Percentiles rank a stretch among this genome's conserved stretches.
Conservation (phyloP, 1,284 basidiomycete genomes). For the Naganishia cerealis region DNA sequence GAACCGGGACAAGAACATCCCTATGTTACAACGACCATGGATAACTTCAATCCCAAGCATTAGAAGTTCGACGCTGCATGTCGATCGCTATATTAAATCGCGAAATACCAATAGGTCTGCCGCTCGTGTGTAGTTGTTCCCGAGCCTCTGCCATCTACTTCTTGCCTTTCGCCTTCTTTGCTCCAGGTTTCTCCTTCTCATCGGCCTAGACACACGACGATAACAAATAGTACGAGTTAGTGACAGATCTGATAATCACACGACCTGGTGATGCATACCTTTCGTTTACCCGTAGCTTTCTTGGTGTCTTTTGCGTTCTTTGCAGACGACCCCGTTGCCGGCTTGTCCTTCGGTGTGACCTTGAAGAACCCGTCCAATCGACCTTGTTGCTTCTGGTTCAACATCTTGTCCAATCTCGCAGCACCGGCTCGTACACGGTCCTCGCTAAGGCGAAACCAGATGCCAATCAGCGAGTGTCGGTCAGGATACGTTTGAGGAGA, state of each 20-base stretch:
- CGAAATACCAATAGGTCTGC: not conserved
- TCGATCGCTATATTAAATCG: no score
- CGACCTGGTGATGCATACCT: conserved; percentile 55
- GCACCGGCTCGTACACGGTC: conserved; percentile 94
- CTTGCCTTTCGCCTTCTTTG: conserved; percentile 45
- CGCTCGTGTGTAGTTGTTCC: not conserved
- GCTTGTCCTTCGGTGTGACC: conserved; percentile 60
- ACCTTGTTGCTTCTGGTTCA: conserved; percentile 91
- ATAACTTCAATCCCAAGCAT: no score
- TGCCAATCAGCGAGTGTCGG: not conserved
- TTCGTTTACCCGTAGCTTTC: conserved; percentile 65
- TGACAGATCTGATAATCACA: not conserved
- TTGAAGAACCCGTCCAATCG: conserved; percentile 94
- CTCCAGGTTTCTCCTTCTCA: conserved; percentile 42
- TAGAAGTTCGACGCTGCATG: no score
- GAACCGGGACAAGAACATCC: no score
- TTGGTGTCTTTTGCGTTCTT: conserved; percentile 37
- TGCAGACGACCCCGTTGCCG: conserved; percentile 47
- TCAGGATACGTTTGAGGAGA: conserved; percentile 29
- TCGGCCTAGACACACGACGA: conserved; percentile 36
- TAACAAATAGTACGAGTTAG: not conserved
- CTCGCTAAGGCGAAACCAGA: conserved; percentile 63
- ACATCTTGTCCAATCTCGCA: conserved; percentile 83
- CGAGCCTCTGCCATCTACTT: conserved; percentile 35
- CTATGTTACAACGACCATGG: no score